phyloP scores from a whole-genome alignment of 2,329 filamentous ascomycete species.

The Botrytis cinerea region DNA sequence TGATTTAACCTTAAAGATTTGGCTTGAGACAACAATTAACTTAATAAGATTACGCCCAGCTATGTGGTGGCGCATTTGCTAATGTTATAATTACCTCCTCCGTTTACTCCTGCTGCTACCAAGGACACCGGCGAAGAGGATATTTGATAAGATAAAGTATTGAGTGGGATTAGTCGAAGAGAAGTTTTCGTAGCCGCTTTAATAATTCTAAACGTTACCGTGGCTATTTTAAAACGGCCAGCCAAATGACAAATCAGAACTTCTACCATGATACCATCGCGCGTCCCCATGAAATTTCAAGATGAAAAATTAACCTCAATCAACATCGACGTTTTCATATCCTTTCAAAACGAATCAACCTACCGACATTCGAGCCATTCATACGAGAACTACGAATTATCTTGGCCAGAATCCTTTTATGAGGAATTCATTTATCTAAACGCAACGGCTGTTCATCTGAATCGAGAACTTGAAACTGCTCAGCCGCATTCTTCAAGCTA shows the following conservation, averaged over 20 bases:
- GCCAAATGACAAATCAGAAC: not conserved
- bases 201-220: not conserved
- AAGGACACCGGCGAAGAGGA: not conserved
- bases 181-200: not conserved
- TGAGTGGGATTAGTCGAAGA: not conserved
- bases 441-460: not conserved
- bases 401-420: not conserved
- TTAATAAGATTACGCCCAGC: not conserved
- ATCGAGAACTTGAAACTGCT: conserved; percentile 1
- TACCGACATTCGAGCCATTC: not conserved
- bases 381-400: not conserved
- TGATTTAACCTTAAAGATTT: conserved; percentile 6
- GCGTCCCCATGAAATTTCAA: not conserved
- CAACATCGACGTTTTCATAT: not conserved
- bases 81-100: not conserved
- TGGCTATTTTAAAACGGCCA: not conserved
- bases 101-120: not conserved
- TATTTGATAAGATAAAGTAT: not conserved
- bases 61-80: not conserved
- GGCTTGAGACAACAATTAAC: not conserved
- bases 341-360: not conserved
- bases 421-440: not conserved
- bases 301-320: not conserved
- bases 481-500: conserved; percentile 4
- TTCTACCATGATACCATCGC: not conserved